Percentiles rank a stretch among this genome's conserved stretches.
phyloP scores from a whole-genome alignment of 2,329 filamentous ascomycete species.

The Colletotrichum camelliae region DNA sequence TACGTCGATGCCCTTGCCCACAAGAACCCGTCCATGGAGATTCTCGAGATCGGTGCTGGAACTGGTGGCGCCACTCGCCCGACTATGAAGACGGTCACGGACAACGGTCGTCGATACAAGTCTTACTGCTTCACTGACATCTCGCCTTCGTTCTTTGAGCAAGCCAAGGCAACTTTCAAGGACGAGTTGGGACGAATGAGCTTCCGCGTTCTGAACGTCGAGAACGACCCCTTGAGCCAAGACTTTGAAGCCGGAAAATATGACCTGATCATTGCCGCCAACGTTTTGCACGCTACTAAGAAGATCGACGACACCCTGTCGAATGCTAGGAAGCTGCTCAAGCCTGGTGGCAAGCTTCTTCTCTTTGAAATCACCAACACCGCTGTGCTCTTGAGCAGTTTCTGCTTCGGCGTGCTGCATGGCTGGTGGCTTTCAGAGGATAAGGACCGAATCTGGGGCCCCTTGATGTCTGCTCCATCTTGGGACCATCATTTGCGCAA shows the following conservation, averaged over 20 bases:
- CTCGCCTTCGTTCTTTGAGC: constrained; percentile 40
- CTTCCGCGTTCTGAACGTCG: constrained; percentile 39
- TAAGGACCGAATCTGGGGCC: constrained; percentile 27
- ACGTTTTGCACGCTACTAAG: constrained; percentile 35
- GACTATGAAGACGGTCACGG: constrained; percentile 25
- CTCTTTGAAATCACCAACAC: constrained; percentile 32
- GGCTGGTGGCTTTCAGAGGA: constrained; percentile 38
- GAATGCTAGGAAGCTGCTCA: constrained; percentile 29
- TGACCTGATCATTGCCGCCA: constrained; percentile 35
- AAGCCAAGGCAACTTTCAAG: constrained; percentile 31
- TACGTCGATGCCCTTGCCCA: constrained; percentile 30
- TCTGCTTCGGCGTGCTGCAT: constrained; percentile 33
- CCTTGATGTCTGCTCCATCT: constrained; percentile 26
- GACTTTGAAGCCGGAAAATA: constrained; percentile 30
- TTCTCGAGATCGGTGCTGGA: constrained; percentile 43
- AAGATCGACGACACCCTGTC: constrained; percentile 28
- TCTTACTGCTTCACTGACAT: constrained; percentile 45
- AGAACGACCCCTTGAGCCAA: constrained; percentile 31
- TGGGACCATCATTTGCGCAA: constrained; percentile 26
- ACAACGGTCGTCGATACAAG: constrained; percentile 3
- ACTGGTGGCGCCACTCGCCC: constrained; percentile 35
- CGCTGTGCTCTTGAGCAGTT: constrained; percentile 15
- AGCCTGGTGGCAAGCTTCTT: constrained; percentile 35
- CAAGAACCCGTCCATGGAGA: constrained; percentile 35
- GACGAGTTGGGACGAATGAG: constrained; percentile 27